Evolutionary conservation across 2,329 filamentous ascomycete genomes (phyloP).

Genomic region (Exophiala aquamarina): DNA sequence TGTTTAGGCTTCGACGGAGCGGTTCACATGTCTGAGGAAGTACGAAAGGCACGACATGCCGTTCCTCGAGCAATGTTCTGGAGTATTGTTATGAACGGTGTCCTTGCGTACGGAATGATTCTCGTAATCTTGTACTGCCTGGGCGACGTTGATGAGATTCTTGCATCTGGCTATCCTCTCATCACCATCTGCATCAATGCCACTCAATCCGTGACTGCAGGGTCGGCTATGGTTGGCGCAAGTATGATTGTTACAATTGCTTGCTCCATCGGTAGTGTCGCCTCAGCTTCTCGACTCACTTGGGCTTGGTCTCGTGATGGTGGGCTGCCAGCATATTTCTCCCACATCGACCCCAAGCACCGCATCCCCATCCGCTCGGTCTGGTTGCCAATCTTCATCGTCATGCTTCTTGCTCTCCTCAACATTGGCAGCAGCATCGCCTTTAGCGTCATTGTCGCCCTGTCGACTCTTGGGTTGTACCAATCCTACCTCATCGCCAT

Average conservation of each 20-base stretch:
- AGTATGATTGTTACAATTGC: conserved; percentile 18
- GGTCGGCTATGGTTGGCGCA: conserved; percentile 18
- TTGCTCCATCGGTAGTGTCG: conserved; percentile 30
- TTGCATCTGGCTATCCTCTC: conserved; percentile 12
- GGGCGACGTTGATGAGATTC: conserved; percentile 16
- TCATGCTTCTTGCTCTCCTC: conserved; percentile 38
- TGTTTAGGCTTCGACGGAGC: conserved; percentile 25
- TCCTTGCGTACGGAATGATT: conserved; percentile 36
- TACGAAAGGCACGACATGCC: conserved; percentile 33
- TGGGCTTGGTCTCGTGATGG: conserved; percentile 54
- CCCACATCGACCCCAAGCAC: conserved; percentile 34
- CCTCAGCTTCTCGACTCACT: conserved; percentile 48
- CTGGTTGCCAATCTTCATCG: conserved; percentile 35
- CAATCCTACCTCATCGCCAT: conserved; percentile 35
- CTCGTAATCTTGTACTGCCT: conserved; percentile 39
- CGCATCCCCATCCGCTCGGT: conserved; percentile 41
- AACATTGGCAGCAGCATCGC: conserved; percentile 40
- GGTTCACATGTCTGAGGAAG: conserved; percentile 39
- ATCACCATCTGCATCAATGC: conserved; percentile 21
- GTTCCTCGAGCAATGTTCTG: conserved; percentile 40
- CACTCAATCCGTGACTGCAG: conserved; percentile 14
- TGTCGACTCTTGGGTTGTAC: conserved; percentile 38
- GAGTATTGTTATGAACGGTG: conserved; percentile 34
- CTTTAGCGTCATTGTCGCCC: conserved; percentile 40
- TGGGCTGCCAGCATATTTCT: conserved; percentile 43